Percentiles rank a stretch among this genome's conserved stretches.
phyloP scores from a whole-genome alignment of 768 basidiomycete genomes.

The Podaxis sp. region DNA sequence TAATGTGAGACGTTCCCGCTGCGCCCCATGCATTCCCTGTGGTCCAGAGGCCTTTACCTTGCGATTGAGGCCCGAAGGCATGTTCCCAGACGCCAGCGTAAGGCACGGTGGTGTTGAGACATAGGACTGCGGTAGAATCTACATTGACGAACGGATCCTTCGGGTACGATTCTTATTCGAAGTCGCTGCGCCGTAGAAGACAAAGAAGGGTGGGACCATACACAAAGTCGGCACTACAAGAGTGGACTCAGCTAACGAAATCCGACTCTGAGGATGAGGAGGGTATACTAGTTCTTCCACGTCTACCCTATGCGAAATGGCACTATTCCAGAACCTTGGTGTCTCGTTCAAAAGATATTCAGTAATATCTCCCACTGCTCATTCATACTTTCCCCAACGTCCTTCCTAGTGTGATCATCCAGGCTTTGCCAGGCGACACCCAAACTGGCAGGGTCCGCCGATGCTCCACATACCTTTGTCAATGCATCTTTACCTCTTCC shows the following conservation, averaged over 20 bases:
- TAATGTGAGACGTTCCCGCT: slow-evolving; percentile 22
- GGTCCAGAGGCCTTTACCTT: slow-evolving; percentile 44
- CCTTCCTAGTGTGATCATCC: neutral
- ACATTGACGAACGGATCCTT: slow-evolving; percentile 36
- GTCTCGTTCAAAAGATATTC: neutral
- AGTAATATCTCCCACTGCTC: neutral
- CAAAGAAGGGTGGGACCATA: slow-evolving; percentile 53
- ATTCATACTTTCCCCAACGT: neutral
- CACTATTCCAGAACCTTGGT: neutral
- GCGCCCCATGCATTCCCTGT: slow-evolving; percentile 71
- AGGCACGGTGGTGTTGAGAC: slow-evolving; percentile 17
- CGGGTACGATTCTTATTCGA: slow-evolving; percentile 33
- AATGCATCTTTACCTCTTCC: neutral
- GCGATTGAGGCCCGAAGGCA: too few species aligned
- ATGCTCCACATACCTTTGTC: neutral
- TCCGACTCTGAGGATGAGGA: neutral
- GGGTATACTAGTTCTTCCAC: neutral
- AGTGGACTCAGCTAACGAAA: neutral
- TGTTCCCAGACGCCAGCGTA: slow-evolving; percentile 38
- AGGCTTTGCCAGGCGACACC: neutral
- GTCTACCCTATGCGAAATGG: neutral
- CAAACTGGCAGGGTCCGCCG: neutral
- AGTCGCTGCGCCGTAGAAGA: slow-evolving; percentile 42
- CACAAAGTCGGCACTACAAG: neutral
- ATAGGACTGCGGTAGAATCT: slow-evolving; percentile 37